phyloP scores from a whole-genome alignment of 1,139 yeast species.

The Nakaseomyces nivariensis region DNA sequence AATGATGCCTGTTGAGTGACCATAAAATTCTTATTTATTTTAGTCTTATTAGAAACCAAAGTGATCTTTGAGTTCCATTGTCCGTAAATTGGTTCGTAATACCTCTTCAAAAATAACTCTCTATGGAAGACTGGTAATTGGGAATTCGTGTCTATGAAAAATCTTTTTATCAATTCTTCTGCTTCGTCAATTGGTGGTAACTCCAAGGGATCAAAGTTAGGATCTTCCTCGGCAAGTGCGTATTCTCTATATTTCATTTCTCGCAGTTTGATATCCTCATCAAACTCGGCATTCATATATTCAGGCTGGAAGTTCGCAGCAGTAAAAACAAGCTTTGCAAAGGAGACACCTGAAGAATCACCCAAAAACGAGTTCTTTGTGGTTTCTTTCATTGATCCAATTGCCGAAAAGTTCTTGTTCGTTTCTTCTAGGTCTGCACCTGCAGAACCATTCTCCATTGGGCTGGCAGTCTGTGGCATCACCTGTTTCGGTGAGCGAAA shows the following conservation, averaged over 20 bases:
- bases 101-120: conserved; percentile 55
- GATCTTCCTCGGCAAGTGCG: conserved; percentile 11
- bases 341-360: conserved; percentile 53
- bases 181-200: conserved; percentile 70
- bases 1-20: conserved; percentile 7
- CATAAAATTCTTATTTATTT: conserved; percentile 34
- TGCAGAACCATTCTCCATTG: conserved; percentile 5
- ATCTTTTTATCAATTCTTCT: conserved; percentile 52
- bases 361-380: conserved; percentile 39
- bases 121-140: conserved; percentile 78
- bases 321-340: conserved; percentile 66
- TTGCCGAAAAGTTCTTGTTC: conserved; percentile 14
- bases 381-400: conserved; percentile 18
- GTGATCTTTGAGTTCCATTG: conserved; percentile 42
- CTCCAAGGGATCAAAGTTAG: conserved; percentile 14
- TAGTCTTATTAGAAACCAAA: conserved; percentile 53
- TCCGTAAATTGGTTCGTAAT: conserved; percentile 76
- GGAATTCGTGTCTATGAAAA: conserved; percentile 70
- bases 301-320: conserved; percentile 54
- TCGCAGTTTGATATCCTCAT: conserved; percentile 18
- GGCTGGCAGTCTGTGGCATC: conserved; percentile 9
- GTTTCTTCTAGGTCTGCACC: conserved; percentile 19
- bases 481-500: conserved; percentile 2
- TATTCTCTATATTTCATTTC: conserved; percentile 17
- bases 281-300: conserved; percentile 14